Base-by-base conservation (phyloP, 345 rosid genomes). In the Salix suchowensis region DNA sequence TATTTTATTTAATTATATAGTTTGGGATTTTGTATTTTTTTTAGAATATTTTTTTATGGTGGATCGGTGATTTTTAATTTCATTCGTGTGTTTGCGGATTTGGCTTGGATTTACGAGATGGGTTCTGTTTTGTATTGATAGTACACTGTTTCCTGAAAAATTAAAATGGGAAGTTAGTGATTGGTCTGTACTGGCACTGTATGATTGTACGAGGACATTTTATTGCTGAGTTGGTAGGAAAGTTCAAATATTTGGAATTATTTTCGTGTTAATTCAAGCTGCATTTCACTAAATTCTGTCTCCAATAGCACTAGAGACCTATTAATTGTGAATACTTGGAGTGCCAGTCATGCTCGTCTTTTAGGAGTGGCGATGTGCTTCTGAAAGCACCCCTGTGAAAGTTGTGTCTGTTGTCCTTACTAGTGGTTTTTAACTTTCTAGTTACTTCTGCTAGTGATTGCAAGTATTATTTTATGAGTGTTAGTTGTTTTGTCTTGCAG, bases 401-500 rank as follows among this genome's bases (percentile, higher is more conserved):
- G 28, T 11, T n/a, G 64, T n/a, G 11, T 24, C 26, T 55, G 13
- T 24, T 55, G 62, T 23, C 5, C 28, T n/a, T 58, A 58, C 64
- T 58, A 1, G 24, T 58, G 46, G 42, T 34, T 34, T 32, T 18
- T 36, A 30, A 21, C 42, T 66, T 66, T 66, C 24, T 8, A 66
- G 37, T 16, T 7, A 8, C 23, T 7, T 3, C 9, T 66, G 11
- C 69, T 30, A 19, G 46, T 30, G 46, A 66, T 66, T 36, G 42
- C 21, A 3, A 32, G 7, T 71, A 18, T 30, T 54, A 7, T 32
- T 34, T 34, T 5, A 24, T 52, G 71, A n/a, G 26, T 67, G 5
- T 10, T 26, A n/a, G 40, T 54, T 18, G 19, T 67, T 30, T 54
- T 18, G 11, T 54, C 19, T 66, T 78, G 66, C 85, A 96, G 99